Evolutionary conservation across 371 early-diverging fungal species (phyloP), one percentile per base, ranked within the genome.

Genomic region (Choanephora cucurbitarum): DNA sequence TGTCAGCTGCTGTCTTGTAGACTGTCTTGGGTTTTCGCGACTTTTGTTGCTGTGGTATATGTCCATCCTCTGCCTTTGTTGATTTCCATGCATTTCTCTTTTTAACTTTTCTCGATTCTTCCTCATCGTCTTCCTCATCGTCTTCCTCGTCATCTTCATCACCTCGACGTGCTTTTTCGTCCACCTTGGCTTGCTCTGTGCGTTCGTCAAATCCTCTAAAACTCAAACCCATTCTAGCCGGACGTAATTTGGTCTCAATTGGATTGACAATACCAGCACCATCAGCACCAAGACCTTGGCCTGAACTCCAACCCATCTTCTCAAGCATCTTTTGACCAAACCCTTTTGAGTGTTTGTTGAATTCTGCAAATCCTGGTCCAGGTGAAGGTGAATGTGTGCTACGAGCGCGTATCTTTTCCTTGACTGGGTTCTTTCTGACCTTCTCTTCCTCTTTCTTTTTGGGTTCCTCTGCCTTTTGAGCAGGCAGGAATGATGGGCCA

Each of bases 241-340:
- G 96, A 28, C 96, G 89, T 34, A 84, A 58, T 58, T 90, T 91
- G 4, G 88, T 90, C 45, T 95, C 90, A 23, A 97, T 86, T 3
- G 97, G 96, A 42, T 92, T 86, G 15, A 91, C 81, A 24, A 94
- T 94, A 62, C 98, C 98, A 23, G 74, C 73, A 5, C 93, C 92
- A 4, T 81, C 83, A 37, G 73, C 75, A 5, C 98, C 98, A 4
- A 96, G 66, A 57, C 91, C 91, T 58, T 72, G 74, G 6, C 91
- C 91, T 10, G 57, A 52, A 40, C 63, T 70, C 92, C 92, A 92
- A 6, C 92, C 92, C 85, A 93, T 91, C 69, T 90, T 91, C 59
- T 85, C 74, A 69, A 96, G 73, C 86, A 93, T 86, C 45, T 84
- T 85, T 69, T 85, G 70, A 42, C 88, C 92, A 48, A 91, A 79